Conservation (phyloP, 345 rosid genomes). For the Draba incana region DNA sequence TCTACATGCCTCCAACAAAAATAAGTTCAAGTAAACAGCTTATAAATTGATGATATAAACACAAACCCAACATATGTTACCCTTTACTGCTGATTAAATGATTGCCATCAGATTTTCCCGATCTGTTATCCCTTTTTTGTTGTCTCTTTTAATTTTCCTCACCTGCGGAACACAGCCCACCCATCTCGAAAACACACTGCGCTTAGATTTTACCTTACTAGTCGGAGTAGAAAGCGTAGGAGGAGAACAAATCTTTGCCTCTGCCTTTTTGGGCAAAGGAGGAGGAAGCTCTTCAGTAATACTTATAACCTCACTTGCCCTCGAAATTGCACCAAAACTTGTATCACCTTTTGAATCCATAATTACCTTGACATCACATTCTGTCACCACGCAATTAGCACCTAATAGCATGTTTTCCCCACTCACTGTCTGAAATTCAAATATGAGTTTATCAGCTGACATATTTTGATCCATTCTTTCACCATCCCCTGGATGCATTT, state of each 20-base stretch:
- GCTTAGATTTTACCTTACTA: neutral
- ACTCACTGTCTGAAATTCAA: conserved; percentile 12
- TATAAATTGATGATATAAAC: neutral
- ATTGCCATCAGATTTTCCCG: neutral
- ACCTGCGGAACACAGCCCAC: conserved; percentile 13
- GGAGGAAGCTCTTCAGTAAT: neutral
- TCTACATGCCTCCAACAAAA: neutral
- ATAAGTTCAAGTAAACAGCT: neutral
- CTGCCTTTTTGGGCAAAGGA: neutral
- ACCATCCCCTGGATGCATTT: neutral
- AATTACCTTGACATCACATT: conserved; percentile 18
- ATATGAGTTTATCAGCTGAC: neutral
- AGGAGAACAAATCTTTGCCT: neutral
- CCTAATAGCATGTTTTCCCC: neutral
- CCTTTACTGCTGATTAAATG: neutral
- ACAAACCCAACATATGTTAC: neutral
- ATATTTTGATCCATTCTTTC: neutral
- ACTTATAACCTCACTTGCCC: conserved; percentile 8
- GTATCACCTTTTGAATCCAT: neutral
- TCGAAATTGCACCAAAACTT: neutral
- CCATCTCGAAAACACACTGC: neutral
- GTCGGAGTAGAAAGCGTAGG: neutral
- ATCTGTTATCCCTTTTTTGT: neutral
- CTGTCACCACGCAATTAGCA: neutral
- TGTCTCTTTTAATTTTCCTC: neutral